A percentile compares a stretch with the other conserved stretches of the same genome.
These are phyloP conservation scores for Suhomyces pyralidae DNA, from an alignment of 805 yeast species.

Conservation along the genomic window DNA sequence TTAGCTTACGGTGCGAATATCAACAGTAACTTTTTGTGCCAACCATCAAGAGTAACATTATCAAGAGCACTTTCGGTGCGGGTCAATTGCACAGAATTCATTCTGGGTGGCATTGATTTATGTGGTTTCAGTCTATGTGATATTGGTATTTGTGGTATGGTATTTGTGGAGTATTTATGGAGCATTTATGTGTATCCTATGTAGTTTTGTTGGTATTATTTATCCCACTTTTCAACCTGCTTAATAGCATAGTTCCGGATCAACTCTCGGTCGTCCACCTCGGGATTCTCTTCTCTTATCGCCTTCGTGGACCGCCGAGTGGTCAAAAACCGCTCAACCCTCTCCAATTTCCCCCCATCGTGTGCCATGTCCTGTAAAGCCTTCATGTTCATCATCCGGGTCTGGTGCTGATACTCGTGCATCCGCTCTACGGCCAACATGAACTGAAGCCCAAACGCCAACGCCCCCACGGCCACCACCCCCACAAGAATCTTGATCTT, in stretches of 20 bases:
- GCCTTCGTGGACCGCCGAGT: constrained; percentile 29
- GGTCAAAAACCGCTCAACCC: constrained; percentile 33
- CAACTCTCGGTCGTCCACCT: constrained; percentile 8
- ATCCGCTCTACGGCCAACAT: constrained; percentile 37
- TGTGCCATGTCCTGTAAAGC: constrained; percentile 32
- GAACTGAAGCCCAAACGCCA: constrained; percentile 40
- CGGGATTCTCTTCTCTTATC: constrained; percentile 13
- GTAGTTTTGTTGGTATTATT: too few species aligned
- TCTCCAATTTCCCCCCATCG: constrained; percentile 24
- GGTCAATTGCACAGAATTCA: too few species aligned
- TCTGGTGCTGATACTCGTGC: constrained; percentile 28
- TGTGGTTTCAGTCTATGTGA: too few species aligned
- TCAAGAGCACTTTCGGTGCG: too few species aligned
- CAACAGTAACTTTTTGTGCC: too few species aligned
- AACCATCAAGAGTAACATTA: too few species aligned
- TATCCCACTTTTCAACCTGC: constrained; percentile 18
- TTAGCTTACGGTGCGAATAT: too few species aligned
- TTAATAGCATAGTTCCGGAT: constrained; percentile 32
- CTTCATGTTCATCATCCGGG: constrained; percentile 24
- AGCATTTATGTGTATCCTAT: too few species aligned
- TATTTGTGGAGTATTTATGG: too few species aligned
- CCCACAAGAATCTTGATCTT: constrained; percentile 44
- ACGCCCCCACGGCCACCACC: constrained; percentile 33
- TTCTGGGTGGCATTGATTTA: too few species aligned
- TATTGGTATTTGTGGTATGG: too few species aligned